Percentiles rank a stretch among this genome's conserved stretches.
Evolutionary conservation across 768 basidiomycete genomes (phyloP).

Genomic region (Hemileccinum rubropunctum): DNA sequence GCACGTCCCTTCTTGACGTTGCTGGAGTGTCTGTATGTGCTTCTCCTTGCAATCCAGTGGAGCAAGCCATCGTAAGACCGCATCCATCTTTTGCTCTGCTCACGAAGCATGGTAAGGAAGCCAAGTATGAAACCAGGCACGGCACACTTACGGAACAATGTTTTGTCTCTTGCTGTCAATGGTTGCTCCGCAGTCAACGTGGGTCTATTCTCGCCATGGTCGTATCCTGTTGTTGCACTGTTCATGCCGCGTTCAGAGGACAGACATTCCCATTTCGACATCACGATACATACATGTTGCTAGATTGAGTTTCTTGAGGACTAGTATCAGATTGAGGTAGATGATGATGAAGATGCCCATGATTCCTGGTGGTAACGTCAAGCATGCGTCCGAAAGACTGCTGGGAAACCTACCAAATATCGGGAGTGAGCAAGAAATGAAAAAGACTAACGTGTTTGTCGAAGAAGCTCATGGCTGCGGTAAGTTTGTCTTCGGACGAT

Average conservation of each 20-base stretch:
- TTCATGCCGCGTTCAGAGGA: not conserved
- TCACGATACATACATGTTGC: not conserved
- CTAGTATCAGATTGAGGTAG: too few relatives aligned
- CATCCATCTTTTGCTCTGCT: not conserved
- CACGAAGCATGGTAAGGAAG: not conserved
- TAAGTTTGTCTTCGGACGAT: not conserved
- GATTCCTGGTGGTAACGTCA: not conserved
- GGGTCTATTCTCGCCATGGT: not conserved
- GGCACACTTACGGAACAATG: not conserved
- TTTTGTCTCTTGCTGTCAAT: not conserved
- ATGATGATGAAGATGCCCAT: too few relatives aligned
- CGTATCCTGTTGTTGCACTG: not conserved
- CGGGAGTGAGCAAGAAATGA: not conserved
- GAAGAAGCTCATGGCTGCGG: not conserved
- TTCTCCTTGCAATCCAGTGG: not conserved
- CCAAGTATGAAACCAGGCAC: not conserved
- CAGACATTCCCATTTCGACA: not conserved
- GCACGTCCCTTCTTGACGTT: constrained; percentile 2
- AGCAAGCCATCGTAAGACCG: constrained; percentile 1
- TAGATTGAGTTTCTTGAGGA: not conserved
- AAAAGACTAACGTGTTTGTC: not conserved
- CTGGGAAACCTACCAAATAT: not conserved
- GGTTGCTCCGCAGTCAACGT: not conserved
- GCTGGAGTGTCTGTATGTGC: not conserved
- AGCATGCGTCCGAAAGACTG: not conserved